Conservation (phyloP, 768 basidiomycete genomes). For the Hygrocybe coccinea region DNA sequence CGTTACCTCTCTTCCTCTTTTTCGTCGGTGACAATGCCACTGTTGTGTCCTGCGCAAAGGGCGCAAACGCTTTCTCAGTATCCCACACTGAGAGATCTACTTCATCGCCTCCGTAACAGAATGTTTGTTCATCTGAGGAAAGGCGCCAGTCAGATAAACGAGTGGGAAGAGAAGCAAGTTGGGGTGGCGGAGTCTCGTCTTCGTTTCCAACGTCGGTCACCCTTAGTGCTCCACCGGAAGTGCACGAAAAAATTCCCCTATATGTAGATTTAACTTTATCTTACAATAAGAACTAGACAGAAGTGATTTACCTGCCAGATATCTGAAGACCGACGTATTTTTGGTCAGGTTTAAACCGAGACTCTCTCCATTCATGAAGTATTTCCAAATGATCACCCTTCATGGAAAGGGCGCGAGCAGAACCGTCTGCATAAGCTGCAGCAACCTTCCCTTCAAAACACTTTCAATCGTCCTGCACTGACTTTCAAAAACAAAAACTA, state of each 20-base stretch:
- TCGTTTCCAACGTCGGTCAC: slow-evolving; percentile 34
- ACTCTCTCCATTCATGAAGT: slow-evolving; percentile 58
- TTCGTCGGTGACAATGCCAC: slow-evolving; percentile 29
- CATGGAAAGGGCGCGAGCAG: slow-evolving; percentile 41
- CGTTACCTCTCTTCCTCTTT: slow-evolving; percentile 56
- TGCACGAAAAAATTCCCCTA: slow-evolving; percentile 63
- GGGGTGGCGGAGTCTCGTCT: slow-evolving; percentile 17
- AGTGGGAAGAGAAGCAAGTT: slow-evolving; percentile 51
- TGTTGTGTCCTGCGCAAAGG: slow-evolving; percentile 17
- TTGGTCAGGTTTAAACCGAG: slow-evolving; percentile 46
- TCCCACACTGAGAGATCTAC: slow-evolving; percentile 82
- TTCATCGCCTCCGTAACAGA: slow-evolving; percentile 83
- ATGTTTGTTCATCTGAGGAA: slow-evolving; percentile 46
- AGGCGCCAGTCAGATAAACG: slow-evolving; percentile 67
- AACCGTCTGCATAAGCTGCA: slow-evolving; percentile 60
- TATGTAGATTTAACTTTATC: neutral
- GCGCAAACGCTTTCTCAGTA: slow-evolving; percentile 51
- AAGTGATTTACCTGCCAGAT: slow-evolving; percentile 42
- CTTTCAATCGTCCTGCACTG: neutral
- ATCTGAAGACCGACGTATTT: slow-evolving; percentile 59
- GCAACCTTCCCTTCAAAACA: slow-evolving; percentile 54
- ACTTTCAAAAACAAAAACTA: too few species aligned
- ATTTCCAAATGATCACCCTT: slow-evolving; percentile 40
- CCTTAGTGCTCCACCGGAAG: slow-evolving; percentile 69
- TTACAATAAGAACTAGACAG: neutral